Conservation (phyloP, 805 yeast genomes). For the Wickerhamomyces queroliae region DNA sequence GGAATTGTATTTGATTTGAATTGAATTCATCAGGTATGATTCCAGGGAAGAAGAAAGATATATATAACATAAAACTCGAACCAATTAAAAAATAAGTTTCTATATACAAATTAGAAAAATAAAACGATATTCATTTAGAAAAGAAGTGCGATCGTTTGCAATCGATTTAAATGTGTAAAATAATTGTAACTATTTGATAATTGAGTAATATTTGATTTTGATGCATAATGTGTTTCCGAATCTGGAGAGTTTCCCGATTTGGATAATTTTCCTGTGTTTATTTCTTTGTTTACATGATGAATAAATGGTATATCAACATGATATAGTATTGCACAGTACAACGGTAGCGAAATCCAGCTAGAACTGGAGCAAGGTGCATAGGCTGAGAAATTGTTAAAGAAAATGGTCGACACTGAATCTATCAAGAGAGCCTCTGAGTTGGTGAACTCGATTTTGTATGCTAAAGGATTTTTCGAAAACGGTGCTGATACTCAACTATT, state of each 20-base stretch:
- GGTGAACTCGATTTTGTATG: constrained; percentile 7
- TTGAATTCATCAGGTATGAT: too few species aligned
- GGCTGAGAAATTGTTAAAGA: neutral
- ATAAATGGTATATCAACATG: too few species aligned
- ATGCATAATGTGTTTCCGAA: neutral
- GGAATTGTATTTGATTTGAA: too few species aligned
- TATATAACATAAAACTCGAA: too few species aligned
- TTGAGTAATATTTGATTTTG: neutral
- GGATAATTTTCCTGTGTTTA: neutral
- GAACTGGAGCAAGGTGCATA: neutral
- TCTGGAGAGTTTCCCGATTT: neutral
- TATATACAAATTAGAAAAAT: too few species aligned
- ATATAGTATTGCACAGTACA: neutral
- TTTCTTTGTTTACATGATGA: too few species aligned
- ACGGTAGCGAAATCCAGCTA: neutral
- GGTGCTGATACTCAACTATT: neutral
- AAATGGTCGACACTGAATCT: constrained; percentile 7
- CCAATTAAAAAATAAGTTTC: too few species aligned
- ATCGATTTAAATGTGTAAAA: too few species aligned
- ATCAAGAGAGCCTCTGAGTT: constrained; percentile 11
- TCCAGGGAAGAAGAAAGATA: too few species aligned
- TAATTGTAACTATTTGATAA: too few species aligned
- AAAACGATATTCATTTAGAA: too few species aligned
- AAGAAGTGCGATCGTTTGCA: too few species aligned
- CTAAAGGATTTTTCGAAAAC: constrained; percentile 10